Base-by-base conservation (phyloP, 2,329 filamentous ascomycete species). In the Hymenotorrendiella dingleyae region DNA sequence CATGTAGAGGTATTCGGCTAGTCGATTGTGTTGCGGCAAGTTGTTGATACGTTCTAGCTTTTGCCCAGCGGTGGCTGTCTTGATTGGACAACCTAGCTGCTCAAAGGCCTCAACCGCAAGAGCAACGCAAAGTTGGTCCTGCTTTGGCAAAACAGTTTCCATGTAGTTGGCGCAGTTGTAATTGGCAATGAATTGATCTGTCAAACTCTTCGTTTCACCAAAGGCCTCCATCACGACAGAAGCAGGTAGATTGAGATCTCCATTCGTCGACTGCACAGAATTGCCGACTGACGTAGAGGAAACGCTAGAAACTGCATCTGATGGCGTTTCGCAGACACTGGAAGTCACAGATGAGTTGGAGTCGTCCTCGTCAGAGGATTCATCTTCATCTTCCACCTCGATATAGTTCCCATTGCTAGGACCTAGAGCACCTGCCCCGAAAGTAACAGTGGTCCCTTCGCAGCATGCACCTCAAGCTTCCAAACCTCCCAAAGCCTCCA, bases 71-170 rank as follows among this genome's bases (percentile, higher is more conserved):
- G 14, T 6, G 1, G 61, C 35, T 2, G n/a, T 10, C 4, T 17
- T 23, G 4, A 66, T 32, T 3, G 53, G 22, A 36, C 54, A 61
- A 2, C 59, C 63, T 0, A 67, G 40, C 1, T 48, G n/a, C 8
- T 43, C 21, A 35, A 65, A 64, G 1, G 62, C 63, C 20, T 62
- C 54, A 1, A 58, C 36, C 2, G 59, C 51, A 21, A 63, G 62
- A 5, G 54, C 53, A 6, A 64, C 26, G 6, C 61, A 53, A 1
- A 67, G 52, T 3, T 56, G 35, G 1, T 40, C 49, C 24, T 62
- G 57, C 1, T 49, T 30, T 0, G 62, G 60, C n/a, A 58, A 55
- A 0, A 61, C 53, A 1, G 54, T 28, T 1, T 43, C 28, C 36
- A 51, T 58, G 42, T 62, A 65, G 14, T 53, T 23, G 3, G 39